A percentile compares a stretch with the other conserved stretches of the same genome.
These are phyloP conservation scores for Daldinia sp. DNA, from an alignment of 2,329 filamentous ascomycete genomes.

Conservation along the genomic window DNA sequence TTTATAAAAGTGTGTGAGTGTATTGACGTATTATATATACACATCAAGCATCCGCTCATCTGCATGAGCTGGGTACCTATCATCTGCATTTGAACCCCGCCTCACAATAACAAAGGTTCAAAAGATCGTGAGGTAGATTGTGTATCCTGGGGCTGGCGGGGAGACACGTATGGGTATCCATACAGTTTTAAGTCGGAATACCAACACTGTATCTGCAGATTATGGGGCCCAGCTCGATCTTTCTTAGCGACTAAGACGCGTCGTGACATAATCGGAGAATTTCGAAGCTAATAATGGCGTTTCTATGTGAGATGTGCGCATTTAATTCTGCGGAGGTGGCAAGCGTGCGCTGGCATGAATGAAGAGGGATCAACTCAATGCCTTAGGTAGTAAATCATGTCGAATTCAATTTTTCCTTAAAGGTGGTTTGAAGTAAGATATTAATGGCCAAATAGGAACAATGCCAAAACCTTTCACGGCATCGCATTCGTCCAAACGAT, in stretches of 20 bases:
- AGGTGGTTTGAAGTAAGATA: conserved; percentile 7
- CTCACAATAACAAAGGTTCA: conserved; percentile 2
- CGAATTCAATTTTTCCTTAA: neutral
- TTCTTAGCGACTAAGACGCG: neutral
- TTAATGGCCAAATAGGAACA: conserved; percentile 4
- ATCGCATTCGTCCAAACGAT: neutral
- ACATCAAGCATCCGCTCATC: neutral
- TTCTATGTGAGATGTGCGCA: conserved; percentile 4
- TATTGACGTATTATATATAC: neutral
- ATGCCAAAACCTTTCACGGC: neutral
- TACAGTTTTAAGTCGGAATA: neutral
- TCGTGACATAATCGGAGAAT: conserved; percentile 2
- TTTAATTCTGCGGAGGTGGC: conserved; percentile 3
- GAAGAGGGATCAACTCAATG: neutral
- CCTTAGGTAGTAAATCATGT: neutral
- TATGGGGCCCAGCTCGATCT: conserved; percentile 8
- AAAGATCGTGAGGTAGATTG: conserved; percentile 5
- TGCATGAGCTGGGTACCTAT: conserved; percentile 9
- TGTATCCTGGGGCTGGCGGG: conserved; percentile 9
- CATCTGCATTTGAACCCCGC: conserved; percentile 9
- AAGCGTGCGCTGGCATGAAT: conserved; percentile 2
- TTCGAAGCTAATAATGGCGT: conserved; percentile 5
- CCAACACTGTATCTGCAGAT: conserved; percentile 9
- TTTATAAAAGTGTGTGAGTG: neutral
- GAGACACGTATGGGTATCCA: conserved; percentile 14